These are phyloP conservation scores for Cyberlindnera bimundalis DNA, from an alignment of 805 yeast species.

Conservation along the genomic window DNA sequence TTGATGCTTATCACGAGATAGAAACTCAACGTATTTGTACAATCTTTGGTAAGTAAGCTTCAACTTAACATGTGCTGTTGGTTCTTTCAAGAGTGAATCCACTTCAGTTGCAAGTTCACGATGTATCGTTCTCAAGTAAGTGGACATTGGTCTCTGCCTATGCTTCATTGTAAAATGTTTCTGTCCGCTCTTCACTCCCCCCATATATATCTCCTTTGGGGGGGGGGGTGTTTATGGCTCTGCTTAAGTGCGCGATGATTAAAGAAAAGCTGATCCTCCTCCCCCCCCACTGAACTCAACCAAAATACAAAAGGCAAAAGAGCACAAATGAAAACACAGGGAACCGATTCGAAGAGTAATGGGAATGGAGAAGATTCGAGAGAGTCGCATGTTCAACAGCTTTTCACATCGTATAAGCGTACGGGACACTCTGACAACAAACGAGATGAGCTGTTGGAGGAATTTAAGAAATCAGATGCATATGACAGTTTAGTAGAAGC, in stretches of 20 bases:
- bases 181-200: no score
- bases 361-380: background rate
- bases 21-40: constrained; percentile 26
- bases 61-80: constrained; percentile 1
- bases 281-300: no score
- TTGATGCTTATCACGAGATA: constrained; percentile 24
- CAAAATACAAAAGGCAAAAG: no score
- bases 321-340: background rate
- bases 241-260: background rate
- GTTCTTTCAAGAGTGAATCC: constrained; percentile 3
- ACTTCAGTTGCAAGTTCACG: constrained; percentile 7
- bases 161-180: background rate
- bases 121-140: constrained; percentile 6
- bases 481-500: constrained; percentile 15
- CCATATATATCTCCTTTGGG: no score
- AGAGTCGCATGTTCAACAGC: background rate
- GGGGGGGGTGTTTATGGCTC: background rate
- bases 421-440: constrained; percentile 9
- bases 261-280: background rate
- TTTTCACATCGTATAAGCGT: constrained; percentile 19
- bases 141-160: constrained; percentile 8
- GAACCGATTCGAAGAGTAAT: no score
- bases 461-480: constrained; percentile 19
- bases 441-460: constrained; percentile 14
- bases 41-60: constrained; percentile 12